Evolutionary conservation across 1,139 yeast species (phyloP).

Genomic region (Candida pseudoviswanathii): DNA sequence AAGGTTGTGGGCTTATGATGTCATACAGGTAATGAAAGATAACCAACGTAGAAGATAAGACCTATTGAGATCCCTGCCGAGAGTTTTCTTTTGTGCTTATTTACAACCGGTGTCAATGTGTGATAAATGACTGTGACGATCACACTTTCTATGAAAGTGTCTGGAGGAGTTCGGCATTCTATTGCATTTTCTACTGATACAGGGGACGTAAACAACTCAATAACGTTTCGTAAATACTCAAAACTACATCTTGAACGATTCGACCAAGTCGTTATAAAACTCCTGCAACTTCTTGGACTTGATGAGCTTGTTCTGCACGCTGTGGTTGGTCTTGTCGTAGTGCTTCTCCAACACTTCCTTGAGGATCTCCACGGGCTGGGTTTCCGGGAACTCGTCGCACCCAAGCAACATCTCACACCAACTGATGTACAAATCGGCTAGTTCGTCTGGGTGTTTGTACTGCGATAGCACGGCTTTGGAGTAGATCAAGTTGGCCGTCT

Average conservation of each 20-base stretch:
- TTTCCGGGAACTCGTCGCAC: constrained; percentile 45
- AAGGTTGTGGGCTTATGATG: too few relatives aligned
- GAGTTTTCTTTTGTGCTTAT: too few relatives aligned
- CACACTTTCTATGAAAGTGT: not conserved
- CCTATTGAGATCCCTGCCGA: too few relatives aligned
- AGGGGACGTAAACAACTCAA: not conserved
- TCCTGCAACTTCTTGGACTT: constrained; percentile 71
- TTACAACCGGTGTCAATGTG: too few relatives aligned
- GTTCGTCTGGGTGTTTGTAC: constrained; percentile 60
- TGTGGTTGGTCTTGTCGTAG: constrained; percentile 41
- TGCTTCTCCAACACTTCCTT: constrained; percentile 46
- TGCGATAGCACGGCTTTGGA: constrained; percentile 75
- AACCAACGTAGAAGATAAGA: too few relatives aligned
- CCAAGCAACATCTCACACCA: constrained; percentile 73
- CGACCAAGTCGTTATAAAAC: constrained; percentile 72
- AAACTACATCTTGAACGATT: constrained; percentile 50
- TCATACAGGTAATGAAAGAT: too few relatives aligned
- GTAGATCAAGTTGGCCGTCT: constrained; percentile 64
- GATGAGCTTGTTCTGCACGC: constrained; percentile 62
- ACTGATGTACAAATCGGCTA: constrained; percentile 65
- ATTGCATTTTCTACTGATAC: not conserved
- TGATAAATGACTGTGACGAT: too few relatives aligned
- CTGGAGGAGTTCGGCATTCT: not conserved
- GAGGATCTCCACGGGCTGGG: constrained; percentile 55
- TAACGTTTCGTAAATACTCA: not conserved